Evolutionary conservation across 305 asterid species (phyloP).

Genomic region (Fraxinus dipetala): DNA sequence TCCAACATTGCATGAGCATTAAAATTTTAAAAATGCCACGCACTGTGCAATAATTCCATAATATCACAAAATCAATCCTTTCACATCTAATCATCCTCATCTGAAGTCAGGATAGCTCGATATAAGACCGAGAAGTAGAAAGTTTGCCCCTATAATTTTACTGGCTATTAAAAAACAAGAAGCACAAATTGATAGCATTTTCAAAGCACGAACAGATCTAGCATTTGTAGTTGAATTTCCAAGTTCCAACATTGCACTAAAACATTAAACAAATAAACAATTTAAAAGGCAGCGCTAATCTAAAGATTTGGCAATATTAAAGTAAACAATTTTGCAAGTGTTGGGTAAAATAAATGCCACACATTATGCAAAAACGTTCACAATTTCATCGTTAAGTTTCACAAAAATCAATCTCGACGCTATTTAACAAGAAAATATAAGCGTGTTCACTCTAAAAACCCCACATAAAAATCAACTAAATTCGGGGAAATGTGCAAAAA

Average conservation of each 20-base stretch:
- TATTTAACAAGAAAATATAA: not conserved
- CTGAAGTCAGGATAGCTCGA: too few relatives aligned
- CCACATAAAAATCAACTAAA: slow-evolving; percentile 24
- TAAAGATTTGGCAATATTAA: not conserved
- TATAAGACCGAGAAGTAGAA: not conserved
- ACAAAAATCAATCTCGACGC: slow-evolving; percentile 7
- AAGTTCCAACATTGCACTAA: not conserved
- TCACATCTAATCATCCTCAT: too few relatives aligned
- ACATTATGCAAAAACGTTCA: too few relatives aligned
- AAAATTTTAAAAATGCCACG: too few relatives aligned
- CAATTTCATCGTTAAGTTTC: not conserved
- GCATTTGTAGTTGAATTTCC: not conserved
- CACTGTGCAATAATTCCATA: too few relatives aligned
- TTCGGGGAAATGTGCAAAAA: too few relatives aligned
- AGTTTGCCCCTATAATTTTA: not conserved
- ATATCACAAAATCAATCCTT: too few relatives aligned
- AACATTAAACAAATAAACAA: not conserved
- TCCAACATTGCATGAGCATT: too few relatives aligned
- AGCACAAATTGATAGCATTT: not conserved
- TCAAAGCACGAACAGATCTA: not conserved
- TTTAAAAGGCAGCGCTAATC: not conserved
- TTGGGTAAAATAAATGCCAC: too few relatives aligned
- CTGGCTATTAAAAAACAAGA: not conserved
- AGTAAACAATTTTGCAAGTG: not conserved
- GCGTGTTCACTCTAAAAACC: slow-evolving; percentile 29